Evolutionary conservation across 73 alveolate genomes (phyloP), one percentile per base, ranked within the genome.

Genomic region (Uronychia binucleata): DNA sequence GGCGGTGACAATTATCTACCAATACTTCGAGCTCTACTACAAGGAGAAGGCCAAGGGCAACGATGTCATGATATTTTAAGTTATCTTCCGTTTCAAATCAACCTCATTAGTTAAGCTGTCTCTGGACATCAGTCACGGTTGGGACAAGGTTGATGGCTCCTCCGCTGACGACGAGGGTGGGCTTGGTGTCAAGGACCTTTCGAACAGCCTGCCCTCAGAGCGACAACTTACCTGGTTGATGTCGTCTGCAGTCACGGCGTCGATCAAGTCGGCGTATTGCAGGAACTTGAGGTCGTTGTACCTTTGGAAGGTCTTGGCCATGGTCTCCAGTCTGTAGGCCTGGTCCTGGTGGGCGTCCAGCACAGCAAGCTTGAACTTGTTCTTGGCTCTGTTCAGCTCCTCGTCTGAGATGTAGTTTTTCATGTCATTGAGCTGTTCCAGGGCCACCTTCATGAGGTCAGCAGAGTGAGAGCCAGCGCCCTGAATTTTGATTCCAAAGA

Each of bases 1-100:
- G 92, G 98, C 99, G 57, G 99, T 95, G 77, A 89, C 98, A 46
- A 84, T 84, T 30, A 84, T 84, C 31, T 75, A 75, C 77, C 79
- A 82, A 34, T 84, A 67, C 85, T 59, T 28, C 34, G 90, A 84
- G 75, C 86, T 31, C 26, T 75, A 28, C 59, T 19, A 34, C 28
- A 84, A 84, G 32, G 81, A 80, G 19, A 46, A 46, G 67, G 5
- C 67, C n/a, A 46, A 46, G 19, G 67, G 67, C 5, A 46, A 46
- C 67, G 67, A 46, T 11, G 67, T 46, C n/a, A 46, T 46, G 67
- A 46, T 46, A 46, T 46, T 46, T 46, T 46, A 46, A 46, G 67
- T 46, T 46, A 46, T 46, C n/a, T n/a, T 46, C 67, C 67, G 5
- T 46, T 46, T 46, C 67, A 46, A 46, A 46, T 46, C 67, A 46